Percentiles rank a stretch among this genome's conserved stretches.
Conservation (phyloP, 176 grass and related monocot genomes). For the Carex pumila region DNA sequence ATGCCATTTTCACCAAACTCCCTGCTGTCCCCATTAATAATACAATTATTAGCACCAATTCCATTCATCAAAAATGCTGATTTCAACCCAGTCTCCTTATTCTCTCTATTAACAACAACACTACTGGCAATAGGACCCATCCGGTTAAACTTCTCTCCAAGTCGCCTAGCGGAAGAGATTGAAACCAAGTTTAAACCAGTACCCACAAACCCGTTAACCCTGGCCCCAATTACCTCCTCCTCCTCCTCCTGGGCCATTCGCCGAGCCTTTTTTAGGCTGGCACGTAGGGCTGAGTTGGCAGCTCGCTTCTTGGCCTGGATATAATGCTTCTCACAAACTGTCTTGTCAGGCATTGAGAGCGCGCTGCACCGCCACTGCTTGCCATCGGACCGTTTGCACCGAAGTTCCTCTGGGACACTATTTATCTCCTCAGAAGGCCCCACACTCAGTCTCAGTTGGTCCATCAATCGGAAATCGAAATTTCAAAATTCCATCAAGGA, state of each 20-base stretch:
- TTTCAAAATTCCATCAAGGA: neutral
- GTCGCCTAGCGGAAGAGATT: neutral
- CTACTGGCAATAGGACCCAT: neutral
- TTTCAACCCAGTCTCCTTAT: neutral
- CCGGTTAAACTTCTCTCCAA: neutral
- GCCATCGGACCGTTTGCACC: slow-evolving; percentile 97
- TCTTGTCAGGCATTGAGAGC: slow-evolving; percentile 87
- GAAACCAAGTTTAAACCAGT: neutral
- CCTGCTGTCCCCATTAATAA: neutral
- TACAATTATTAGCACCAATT: neutral
- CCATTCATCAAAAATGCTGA: neutral
- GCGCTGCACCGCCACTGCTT: slow-evolving; percentile 99
- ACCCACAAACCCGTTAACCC: neutral
- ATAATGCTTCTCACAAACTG: slow-evolving; percentile 97
- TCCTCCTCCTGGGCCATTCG: slow-evolving; percentile 22
- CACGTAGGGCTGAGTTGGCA: slow-evolving; percentile 77
- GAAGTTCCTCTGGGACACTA: slow-evolving; percentile 63
- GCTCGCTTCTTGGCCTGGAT: slow-evolving; percentile 95
- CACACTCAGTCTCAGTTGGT: neutral
- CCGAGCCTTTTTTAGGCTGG: slow-evolving; percentile 52
- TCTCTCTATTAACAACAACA: neutral
- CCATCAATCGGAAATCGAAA: neutral
- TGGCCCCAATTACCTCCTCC: slow-evolving; percentile 6
- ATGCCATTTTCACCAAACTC: neutral
- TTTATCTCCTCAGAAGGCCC: slow-evolving; percentile 30